Base-by-base conservation (phyloP, 176 grass and related monocot genomes). In the Raddia distichophylla region DNA sequence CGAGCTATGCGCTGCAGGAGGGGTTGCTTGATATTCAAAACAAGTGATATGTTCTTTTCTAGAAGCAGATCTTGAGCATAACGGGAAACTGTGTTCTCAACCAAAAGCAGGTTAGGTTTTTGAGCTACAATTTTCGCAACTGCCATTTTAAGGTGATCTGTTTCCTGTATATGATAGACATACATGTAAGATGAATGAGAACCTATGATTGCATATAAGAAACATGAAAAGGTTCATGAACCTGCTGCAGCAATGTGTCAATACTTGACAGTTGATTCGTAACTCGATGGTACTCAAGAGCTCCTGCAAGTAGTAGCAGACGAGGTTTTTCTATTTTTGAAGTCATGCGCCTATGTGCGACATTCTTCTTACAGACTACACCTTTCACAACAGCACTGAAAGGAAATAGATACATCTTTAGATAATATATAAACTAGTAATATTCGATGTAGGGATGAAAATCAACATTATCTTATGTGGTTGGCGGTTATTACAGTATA, bases 61-160 rank as follows among this genome's bases (percentile, higher is more conserved):
- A 95, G 82, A 79, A 99, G 96, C 62, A 90, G 84, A 84, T 99
- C 96, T 79, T 95, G 96, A 32, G 93, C 96, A 64, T 81, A 91
- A 19, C 93, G 86, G 73, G 96, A 89, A 80, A 99, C 96, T 73
- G 92, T 86, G 84, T 99, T 93, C 83, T 99, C 96, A 43, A 99
- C 96, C 87, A 99, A 88, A 86, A 99, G 79, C 51, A 99, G 70
- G 69, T 88, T 92, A 45, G 96, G 96, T 64, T 88, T 86, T 81
- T 99, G 91, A 86, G 92, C 90, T 78, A 81, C 90, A 86, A 99
- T 99, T 82, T 95, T 99, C 63, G 92, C 92, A 3, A 99, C 90
- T 37, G 93, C 91, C 96, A 99, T 99, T 93, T 93, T 99, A 87
- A 99, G 91, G 73, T 95, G 96, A 84, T 99, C 96, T 52, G 81